Evolutionary conservation across 2,329 filamentous ascomycete genomes (phyloP).

Genomic region (Beauveria scarabaeidicola): DNA sequence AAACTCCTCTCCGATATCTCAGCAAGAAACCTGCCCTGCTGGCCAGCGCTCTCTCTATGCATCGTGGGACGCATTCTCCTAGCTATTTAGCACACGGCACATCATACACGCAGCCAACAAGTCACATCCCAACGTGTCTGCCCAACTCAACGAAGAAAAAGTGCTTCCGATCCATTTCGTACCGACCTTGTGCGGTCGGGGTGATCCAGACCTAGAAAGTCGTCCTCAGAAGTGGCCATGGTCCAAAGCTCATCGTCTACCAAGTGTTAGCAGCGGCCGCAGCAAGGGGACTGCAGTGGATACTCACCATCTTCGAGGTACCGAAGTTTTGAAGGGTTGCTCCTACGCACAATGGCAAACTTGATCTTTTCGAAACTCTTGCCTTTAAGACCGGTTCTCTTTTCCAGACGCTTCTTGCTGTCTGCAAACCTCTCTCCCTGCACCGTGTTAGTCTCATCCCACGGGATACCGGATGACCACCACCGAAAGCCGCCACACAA

Average conservation of each 20-base stretch:
- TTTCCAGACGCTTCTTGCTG: constrained; percentile 89
- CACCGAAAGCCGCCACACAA: constrained; percentile 10
- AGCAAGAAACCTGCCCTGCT: not conserved
- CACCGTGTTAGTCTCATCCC: constrained; percentile 1
- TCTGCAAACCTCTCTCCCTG: constrained; percentile 81
- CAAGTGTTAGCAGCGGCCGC: constrained; percentile 15
- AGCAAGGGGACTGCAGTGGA: not conserved
- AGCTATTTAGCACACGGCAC: constrained; percentile 3
- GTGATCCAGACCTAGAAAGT: constrained; percentile 58
- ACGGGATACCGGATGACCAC: not conserved
- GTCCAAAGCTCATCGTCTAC: constrained; percentile 53
- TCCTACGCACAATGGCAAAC: constrained; percentile 71
- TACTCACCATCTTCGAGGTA: constrained; percentile 81
- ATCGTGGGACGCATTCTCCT: not conserved
- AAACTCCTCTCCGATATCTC: not conserved
- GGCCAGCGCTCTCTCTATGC: not conserved
- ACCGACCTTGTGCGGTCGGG: constrained; percentile 50
- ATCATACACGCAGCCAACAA: constrained; percentile 8
- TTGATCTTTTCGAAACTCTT: constrained; percentile 99
- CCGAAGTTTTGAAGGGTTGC: constrained; percentile 65
- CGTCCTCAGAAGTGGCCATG: constrained; percentile 44
- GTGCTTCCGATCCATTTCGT: constrained; percentile 53
- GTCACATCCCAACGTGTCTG: not conserved
- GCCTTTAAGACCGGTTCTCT: constrained; percentile 88
- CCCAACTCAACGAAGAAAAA: constrained; percentile 44